Evolutionary conservation across 805 yeast species (phyloP), one percentile per base, ranked within the genome.

Genomic region (Isabelozyma pseudorhagii): DNA sequence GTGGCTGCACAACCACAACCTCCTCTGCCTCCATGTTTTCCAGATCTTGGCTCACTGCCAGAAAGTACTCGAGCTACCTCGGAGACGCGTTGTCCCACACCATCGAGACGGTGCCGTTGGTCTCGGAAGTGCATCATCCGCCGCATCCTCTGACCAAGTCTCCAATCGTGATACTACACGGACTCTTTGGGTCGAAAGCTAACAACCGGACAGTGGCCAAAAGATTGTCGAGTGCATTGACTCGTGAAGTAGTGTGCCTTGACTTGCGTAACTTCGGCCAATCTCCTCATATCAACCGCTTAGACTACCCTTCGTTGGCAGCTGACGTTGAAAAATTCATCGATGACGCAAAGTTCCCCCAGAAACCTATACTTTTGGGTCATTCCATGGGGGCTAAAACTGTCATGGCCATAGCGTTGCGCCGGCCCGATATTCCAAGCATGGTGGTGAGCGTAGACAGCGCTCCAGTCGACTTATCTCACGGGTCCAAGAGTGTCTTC

Each of bases 331-430:
- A 84, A 55, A 58, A 68, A 15, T 93, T 91, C 61, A 78, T 92
- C 9, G 58, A 61, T 0, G 80, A 79, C 3, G 72, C 77, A 8
- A 55, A 65, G 2, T 56, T 76, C 42, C 55, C 50, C 21, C 56
- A 62, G 10, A 75, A 78, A 46, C 86, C 89, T 0, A 80, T 87
- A n/a, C 51, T 87, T 15, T 69, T 87, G 14, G 96, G 96, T 0
- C 94, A 87, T 63, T 86, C 93, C 0, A 86, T 89, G 94, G 99
- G 99, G 6, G 99, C 96, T 4, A 92, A 93, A 61, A 80, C 93
- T 0, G 97, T 86, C 5, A 92, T 93, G 97, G 91, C 94, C 0
- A 73, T 87, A 5, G 85, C 89, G 0, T 70, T 94, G 50, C 73
- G 90, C 46, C 73, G 79, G 18, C 93, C 92, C 0, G 78, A 80